Conservation (phyloP, 2,329 filamentous ascomycete genomes). For the Colletotrichum trifolii region DNA sequence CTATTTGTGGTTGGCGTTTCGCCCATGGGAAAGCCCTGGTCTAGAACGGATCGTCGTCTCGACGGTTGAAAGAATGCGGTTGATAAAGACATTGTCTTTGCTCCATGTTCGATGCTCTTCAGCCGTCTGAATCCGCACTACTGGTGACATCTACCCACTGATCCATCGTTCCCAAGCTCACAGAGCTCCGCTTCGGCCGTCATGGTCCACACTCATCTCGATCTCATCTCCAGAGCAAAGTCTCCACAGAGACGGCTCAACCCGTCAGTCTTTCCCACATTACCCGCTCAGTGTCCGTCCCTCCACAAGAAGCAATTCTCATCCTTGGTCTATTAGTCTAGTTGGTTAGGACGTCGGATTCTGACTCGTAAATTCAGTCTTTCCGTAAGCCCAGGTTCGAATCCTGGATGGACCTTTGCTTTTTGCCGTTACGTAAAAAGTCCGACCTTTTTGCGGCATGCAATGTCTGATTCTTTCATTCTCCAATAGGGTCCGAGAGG, state of each 20-base stretch:
- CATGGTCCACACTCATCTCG: no score
- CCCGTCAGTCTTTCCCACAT: neutral
- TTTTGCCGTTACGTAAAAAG: neutral
- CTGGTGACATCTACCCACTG: no score
- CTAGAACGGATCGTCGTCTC: no score
- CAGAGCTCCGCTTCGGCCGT: no score
- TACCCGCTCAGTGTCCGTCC: neutral
- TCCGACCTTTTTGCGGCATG: neutral
- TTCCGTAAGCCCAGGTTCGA: slow-evolving; percentile 26
- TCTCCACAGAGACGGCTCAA: neutral
- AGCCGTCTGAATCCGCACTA: no score
- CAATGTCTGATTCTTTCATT: neutral
- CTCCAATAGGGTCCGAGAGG: neutral
- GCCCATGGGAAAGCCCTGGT: no score
- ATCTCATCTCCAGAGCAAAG: neutral
- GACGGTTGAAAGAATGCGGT: no score
- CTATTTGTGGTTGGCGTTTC: no score
- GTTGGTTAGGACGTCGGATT: slow-evolving; percentile 28
- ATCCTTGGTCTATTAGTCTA: slow-evolving; percentile 15
- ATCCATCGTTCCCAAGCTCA: no score
- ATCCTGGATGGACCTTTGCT: slow-evolving; percentile 24
- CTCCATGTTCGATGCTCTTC: no score
- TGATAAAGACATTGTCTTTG: no score
- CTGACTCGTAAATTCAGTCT: neutral
- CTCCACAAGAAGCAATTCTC: neutral